These are phyloP conservation scores for Pichia membranifaciens DNA, from an alignment of 805 yeast species.

Conservation along the genomic window DNA sequence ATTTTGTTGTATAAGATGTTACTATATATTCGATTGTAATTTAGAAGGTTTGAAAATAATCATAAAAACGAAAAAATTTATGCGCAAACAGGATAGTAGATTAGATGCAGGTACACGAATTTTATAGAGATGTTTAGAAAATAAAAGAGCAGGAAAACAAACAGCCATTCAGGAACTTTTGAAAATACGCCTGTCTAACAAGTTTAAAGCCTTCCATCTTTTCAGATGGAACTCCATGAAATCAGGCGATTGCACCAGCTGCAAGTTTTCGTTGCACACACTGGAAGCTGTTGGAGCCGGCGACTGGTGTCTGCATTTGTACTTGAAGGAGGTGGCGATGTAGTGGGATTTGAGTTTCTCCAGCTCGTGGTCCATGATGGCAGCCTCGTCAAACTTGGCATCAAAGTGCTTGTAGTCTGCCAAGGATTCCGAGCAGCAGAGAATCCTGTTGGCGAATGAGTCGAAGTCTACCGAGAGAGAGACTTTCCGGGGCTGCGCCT, in stretches of 20 bases:
- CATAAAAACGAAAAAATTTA: too few relatives aligned
- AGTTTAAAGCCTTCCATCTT: constrained; percentile 20
- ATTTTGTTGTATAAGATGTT: too few relatives aligned
- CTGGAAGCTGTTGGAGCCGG: too few relatives aligned
- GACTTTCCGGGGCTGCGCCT: too few relatives aligned
- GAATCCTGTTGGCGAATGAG: background rate
- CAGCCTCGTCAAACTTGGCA: constrained; percentile 4
- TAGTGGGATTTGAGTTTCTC: constrained; percentile 2
- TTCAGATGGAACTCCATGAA: constrained; percentile 21
- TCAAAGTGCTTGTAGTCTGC: constrained; percentile 7
- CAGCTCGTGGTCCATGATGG: background rate
- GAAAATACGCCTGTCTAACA: constrained; percentile 22
- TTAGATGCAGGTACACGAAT: too few relatives aligned
- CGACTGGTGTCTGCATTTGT: background rate
- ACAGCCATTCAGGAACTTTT: constrained; percentile 1
- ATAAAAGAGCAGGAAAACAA: too few relatives aligned
- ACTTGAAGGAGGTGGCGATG: background rate
- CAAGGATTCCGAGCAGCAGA: constrained; percentile 13
- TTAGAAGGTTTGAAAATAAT: too few relatives aligned
- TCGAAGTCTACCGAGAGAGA: background rate
- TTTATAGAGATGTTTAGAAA: too few relatives aligned
- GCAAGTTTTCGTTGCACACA: constrained; percentile 4
- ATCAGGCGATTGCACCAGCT: constrained; percentile 17
- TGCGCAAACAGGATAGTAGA: too few relatives aligned
- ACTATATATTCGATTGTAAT: too few relatives aligned